Base-by-base conservation (phyloP, 2,329 filamentous ascomycete species). In the Ilyonectria robusta region DNA sequence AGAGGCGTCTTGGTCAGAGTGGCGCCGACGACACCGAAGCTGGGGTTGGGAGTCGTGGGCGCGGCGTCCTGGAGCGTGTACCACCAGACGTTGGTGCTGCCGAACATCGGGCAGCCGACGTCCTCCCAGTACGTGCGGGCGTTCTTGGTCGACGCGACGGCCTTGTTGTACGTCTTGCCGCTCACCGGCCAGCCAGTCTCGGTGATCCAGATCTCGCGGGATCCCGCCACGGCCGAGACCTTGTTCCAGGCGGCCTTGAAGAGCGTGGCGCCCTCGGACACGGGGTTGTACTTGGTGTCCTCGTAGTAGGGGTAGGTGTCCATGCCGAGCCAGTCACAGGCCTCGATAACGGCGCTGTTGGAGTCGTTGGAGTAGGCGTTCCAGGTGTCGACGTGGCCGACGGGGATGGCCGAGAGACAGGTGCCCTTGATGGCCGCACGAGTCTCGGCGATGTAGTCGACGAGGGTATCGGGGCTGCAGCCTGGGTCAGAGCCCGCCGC, bases 311-410 rank as follows among this genome's bases (percentile, higher is more conserved):
- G 93, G 88, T 96, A 97, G 19, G 91, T 92, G 78, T 97, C 94
- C 79, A 95, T 89, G 72, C 94, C 94, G 67, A 97, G 81, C 87
- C 90, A 97, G 84, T 97, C 94, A 69, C 86, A 83, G 46, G 88
- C 89, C 10, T 90, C 84, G 66, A 94, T 89, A 66, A 97, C 89
- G 47, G 86, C 89, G 55, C 82, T 81, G 87, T 95, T 97, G 76
- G 91, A 88, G 58, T 82, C 80, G 80, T 97, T 94, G 78, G 89
- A 89, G 86, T 90, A 95, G 59, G 89, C 89, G 40, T 91, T 94
- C 94, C 94, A 97, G 58, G 94, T 97, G 78, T 97, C 94, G 78
- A 97, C 94, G 81, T 97, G 94, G 59, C 94, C 94, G 67, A 97
- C 84, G 19, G 88, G 84, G 51, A 84, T 86, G 26, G 82, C 81